These are phyloP conservation scores for Rhodotorula babjevae DNA, from an alignment of 768 basidiomycete genomes.

Conservation along the genomic window DNA sequence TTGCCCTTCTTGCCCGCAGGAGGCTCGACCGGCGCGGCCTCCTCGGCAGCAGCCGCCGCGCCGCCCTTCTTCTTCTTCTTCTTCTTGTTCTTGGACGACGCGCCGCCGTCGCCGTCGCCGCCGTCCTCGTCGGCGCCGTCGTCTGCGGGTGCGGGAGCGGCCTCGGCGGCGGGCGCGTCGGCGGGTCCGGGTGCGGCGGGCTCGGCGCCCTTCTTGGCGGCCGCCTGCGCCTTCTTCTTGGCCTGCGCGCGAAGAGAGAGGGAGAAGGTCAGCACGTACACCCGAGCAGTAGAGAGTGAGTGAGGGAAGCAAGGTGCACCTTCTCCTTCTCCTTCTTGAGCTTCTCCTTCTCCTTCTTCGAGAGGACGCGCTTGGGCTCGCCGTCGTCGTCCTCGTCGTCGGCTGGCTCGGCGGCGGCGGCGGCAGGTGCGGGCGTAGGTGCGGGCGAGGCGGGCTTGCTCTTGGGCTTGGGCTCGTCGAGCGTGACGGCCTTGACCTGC, in stretches of 20 bases:
- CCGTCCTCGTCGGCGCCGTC: constrained; percentile 22
- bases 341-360: constrained; percentile 95
- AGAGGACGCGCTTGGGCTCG: constrained; percentile 58
- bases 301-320: constrained; percentile 51
- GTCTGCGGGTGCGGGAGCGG: constrained; percentile 21
- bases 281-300: neutral
- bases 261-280: neutral
- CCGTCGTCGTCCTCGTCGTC: constrained; percentile 54
- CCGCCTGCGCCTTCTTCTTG: constrained; percentile 90
- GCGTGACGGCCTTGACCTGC: constrained; percentile 15
- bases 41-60: constrained; percentile 40
- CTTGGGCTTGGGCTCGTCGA: constrained; percentile 5
- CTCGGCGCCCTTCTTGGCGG: constrained; percentile 61
- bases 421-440: constrained; percentile 44
- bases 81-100: constrained; percentile 43
- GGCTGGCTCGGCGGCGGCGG: constrained; percentile 45
- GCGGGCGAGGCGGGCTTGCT: constrained; percentile 48
- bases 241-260: constrained; percentile 61
- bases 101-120: constrained; percentile 23
- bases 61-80: constrained; percentile 46
- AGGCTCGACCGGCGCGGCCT: constrained; percentile 42
- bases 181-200: constrained; percentile 32
- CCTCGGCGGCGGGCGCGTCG: constrained; percentile 31
- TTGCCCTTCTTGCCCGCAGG: constrained; percentile 53
- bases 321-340: constrained; percentile 97